Evolutionary conservation across 225 moss, liverwort and hornwort species (phyloP).

Genomic region (Pleurozium schreberi): DNA sequence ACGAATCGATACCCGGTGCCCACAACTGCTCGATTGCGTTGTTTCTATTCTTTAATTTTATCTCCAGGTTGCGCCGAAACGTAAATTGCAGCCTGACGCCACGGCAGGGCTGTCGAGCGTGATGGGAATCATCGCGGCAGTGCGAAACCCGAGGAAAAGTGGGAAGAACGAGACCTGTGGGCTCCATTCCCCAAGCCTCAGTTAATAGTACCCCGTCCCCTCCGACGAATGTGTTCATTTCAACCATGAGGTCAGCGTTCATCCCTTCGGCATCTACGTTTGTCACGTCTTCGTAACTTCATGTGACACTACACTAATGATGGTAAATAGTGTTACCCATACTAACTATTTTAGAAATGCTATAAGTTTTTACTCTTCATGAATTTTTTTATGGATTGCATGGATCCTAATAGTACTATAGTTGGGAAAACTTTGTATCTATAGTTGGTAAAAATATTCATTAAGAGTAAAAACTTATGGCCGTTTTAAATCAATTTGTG

Average conservation of each 20-base stretch:
- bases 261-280: neutral
- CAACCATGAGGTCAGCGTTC: neutral
- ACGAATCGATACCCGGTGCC: neutral
- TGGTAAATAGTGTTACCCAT: no score
- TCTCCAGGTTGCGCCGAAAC: neutral
- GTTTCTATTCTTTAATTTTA: neutral
- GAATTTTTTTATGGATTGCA: no score
- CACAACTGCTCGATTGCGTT: neutral
- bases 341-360: no score
- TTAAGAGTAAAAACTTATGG: no score
- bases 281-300: neutral
- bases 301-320: no score
- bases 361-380: no score
- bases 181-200: neutral
- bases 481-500: no score
- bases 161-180: constrained; percentile 5
- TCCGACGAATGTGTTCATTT: neutral
- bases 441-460: no score
- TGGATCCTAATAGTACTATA: no score
- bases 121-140: constrained; percentile 6
- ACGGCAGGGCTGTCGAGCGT: neutral
- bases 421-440: no score
- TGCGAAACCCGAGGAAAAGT: neutral
- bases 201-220: neutral
- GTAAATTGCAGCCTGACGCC: neutral